Percentiles rank a stretch among this genome's conserved stretches.
Evolutionary conservation across 768 basidiomycete genomes (phyloP).

Genomic region (Dacryopinax spathularia): DNA sequence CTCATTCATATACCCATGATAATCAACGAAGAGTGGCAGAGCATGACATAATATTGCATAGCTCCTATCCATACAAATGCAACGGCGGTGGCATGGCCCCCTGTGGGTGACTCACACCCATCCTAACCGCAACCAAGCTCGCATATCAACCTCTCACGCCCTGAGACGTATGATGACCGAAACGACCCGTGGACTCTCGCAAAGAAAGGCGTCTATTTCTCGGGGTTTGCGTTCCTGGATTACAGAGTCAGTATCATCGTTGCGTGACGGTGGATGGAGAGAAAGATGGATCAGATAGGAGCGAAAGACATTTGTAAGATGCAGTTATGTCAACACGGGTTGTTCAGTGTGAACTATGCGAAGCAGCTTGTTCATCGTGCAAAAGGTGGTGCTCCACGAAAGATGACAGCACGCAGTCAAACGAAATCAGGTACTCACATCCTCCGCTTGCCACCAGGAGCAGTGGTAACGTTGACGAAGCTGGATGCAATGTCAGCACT

Average conservation of each 20-base stretch:
- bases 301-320: slow-evolving; percentile 88
- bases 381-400: slow-evolving; percentile 10
- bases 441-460: slow-evolving; percentile 84
- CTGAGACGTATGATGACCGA: neutral
- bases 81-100: neutral
- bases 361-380: slow-evolving; percentile 48
- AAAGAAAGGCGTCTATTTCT: slow-evolving; percentile 33
- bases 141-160: neutral
- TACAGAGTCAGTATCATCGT: slow-evolving; percentile 17
- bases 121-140: neutral
- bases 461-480: slow-evolving; percentile 86
- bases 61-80: slow-evolving; percentile 4
- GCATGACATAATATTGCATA: slow-evolving; percentile 3
- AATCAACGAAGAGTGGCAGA: neutral
- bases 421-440: slow-evolving; percentile 54
- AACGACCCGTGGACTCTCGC: neutral
- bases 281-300: slow-evolving; percentile 74
- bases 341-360: slow-evolving; percentile 98
- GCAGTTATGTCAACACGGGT: slow-evolving; percentile 65
- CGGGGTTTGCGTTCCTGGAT: slow-evolving; percentile 49
- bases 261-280: neutral
- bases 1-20: neutral
- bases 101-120: neutral
- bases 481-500: slow-evolving; percentile 25
- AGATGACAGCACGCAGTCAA: slow-evolving; percentile 10